Percentiles rank a stretch among this genome's conserved stretches.
Conservation (phyloP, 441 rosid genomes). For the Euphorbia corollata region DNA sequence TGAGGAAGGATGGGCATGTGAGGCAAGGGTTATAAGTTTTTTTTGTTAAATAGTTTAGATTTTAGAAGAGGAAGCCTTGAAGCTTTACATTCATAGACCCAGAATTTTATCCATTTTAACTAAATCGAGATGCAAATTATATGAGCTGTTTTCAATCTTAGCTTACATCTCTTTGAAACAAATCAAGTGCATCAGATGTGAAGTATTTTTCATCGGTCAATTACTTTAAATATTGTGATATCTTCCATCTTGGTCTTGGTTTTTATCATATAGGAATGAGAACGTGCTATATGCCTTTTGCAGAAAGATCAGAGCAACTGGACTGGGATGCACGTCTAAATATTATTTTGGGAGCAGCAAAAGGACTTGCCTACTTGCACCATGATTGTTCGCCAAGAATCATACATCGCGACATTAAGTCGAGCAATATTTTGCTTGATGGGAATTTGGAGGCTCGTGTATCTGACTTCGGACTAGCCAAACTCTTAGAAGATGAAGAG, state of each 20-base stretch:
- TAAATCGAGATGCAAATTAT: neutral
- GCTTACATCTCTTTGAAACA: neutral
- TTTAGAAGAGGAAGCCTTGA: neutral
- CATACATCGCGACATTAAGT: conserved; percentile 96
- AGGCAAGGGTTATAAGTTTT: no score
- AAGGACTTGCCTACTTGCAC: conserved; percentile 92
- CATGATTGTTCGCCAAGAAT: conserved; percentile 98
- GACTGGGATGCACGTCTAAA: conserved; percentile 96
- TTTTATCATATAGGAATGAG: conserved; percentile 2
- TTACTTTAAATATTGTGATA: neutral
- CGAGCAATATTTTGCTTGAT: conserved; percentile 95
- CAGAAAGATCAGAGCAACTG: conserved; percentile 82
- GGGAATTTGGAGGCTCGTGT: conserved; percentile 96
- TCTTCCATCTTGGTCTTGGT: neutral
- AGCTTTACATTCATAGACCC: neutral
- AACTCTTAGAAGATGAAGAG: conserved; percentile 88
- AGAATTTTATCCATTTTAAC: neutral
- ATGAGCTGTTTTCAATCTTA: neutral
- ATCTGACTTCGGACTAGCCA: conserved; percentile 96
- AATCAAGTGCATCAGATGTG: neutral
- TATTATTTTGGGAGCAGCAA: conserved; percentile 91
- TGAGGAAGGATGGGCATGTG: no score
- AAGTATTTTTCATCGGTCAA: neutral
- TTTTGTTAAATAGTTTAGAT: no score
- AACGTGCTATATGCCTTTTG: conserved; percentile 22